These are phyloP conservation scores for Beauveria australis DNA, from an alignment of 2,329 filamentous ascomycete species.

Conservation along the genomic window DNA sequence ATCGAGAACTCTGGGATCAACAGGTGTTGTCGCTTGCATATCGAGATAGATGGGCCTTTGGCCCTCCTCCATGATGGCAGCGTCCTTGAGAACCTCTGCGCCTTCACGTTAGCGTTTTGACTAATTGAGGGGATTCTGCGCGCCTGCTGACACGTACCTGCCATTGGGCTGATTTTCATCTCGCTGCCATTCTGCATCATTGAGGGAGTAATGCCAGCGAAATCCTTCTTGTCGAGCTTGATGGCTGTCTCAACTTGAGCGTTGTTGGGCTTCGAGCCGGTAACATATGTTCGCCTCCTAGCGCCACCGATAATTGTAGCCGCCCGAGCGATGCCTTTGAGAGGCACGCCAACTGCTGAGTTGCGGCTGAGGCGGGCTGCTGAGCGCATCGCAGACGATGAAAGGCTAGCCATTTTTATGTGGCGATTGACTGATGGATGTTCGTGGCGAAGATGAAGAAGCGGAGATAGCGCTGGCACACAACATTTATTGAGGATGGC, in stretches of 20 bases:
- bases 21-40: constrained; percentile 94
- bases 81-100: constrained; percentile 75
- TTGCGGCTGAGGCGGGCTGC: constrained; percentile 52
- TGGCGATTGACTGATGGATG: constrained; percentile 13
- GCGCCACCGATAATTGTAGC: constrained; percentile 19
- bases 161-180: constrained; percentile 72
- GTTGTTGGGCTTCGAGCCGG: constrained; percentile 69
- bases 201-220: constrained; percentile 46
- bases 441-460: constrained; percentile 6
- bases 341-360: constrained; percentile 27
- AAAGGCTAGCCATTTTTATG: constrained; percentile 51
- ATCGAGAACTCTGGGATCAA: constrained; percentile 89
- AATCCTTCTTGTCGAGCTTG: constrained; percentile 77
- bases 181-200: constrained; percentile 23
- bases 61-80: constrained; percentile 86
- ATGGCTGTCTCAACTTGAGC: constrained; percentile 84
- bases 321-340: constrained; percentile 23
- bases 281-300: constrained; percentile 64
- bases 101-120: constrained; percentile 9
- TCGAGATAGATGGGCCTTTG: constrained; percentile 94
- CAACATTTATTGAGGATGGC: constrained; percentile 8
- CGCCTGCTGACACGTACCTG: constrained; percentile 28
- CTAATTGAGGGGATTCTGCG: not conserved
- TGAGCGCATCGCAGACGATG: constrained; percentile 66
- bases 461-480: constrained; percentile 6